Conservation (phyloP, 2,329 filamentous ascomycete species). For the Berkeleyomyces basicola region DNA sequence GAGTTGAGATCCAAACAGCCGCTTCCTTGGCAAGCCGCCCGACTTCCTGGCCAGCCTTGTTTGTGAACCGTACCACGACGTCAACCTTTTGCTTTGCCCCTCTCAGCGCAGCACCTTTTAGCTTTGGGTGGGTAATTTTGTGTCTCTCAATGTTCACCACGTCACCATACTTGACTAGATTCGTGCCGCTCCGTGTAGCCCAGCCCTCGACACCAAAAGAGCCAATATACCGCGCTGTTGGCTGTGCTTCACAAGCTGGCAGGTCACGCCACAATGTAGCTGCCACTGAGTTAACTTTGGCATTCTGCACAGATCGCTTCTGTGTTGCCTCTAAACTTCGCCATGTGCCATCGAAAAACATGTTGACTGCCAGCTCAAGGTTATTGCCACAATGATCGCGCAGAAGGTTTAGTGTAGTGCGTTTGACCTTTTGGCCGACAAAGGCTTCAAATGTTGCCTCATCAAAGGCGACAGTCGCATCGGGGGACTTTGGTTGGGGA, state of each 20-base stretch:
- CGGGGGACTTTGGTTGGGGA: not conserved
- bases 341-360: slow-evolving; percentile 56
- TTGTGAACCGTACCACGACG: slow-evolving; percentile 83
- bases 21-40: slow-evolving; percentile 75
- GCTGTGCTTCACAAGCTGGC: slow-evolving; percentile 15
- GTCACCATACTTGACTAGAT: slow-evolving; percentile 66
- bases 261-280: slow-evolving; percentile 1
- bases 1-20: slow-evolving; percentile 77
- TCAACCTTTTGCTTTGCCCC: slow-evolving; percentile 55
- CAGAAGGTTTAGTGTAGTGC: slow-evolving; percentile 32
- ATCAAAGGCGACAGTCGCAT: slow-evolving; percentile 31
- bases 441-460: slow-evolving; percentile 40
- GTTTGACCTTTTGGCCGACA: slow-evolving; percentile 38
- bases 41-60: slow-evolving; percentile 60
- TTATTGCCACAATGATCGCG: slow-evolving; percentile 38
- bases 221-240: slow-evolving; percentile 54
- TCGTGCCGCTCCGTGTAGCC: slow-evolving; percentile 69
- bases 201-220: slow-evolving; percentile 85
- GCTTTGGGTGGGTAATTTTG: slow-evolving; percentile 28
- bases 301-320: not conserved
- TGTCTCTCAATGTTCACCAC: slow-evolving; percentile 73
- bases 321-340: slow-evolving; percentile 1
- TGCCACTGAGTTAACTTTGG: slow-evolving; percentile 3
- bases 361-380: slow-evolving; percentile 47
- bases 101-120: slow-evolving; percentile 24